Evolutionary conservation across 2,329 filamentous ascomycete genomes (phyloP).

Genomic region (Epichloe bromicola): DNA sequence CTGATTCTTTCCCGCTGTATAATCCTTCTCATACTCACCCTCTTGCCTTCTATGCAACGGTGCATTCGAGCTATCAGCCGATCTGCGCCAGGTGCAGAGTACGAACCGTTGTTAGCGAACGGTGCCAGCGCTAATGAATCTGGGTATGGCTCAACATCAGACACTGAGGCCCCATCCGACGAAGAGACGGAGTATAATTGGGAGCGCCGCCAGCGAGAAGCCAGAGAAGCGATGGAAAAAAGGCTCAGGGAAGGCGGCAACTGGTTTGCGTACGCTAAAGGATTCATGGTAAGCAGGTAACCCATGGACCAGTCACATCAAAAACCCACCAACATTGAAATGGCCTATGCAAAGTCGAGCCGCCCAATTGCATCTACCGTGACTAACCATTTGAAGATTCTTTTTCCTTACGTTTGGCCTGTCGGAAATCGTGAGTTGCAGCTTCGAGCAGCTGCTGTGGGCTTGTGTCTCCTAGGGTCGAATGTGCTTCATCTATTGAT

Average conservation of each 20-base stretch:
- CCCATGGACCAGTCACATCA: background rate
- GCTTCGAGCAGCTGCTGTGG: slow-evolving; percentile 52
- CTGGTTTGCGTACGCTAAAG: slow-evolving; percentile 64
- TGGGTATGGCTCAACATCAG: slow-evolving; percentile 31
- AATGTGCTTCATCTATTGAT: slow-evolving; percentile 66
- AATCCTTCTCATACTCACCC: slow-evolving; percentile 19
- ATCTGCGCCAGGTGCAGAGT: slow-evolving; percentile 37
- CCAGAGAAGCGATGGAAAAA: slow-evolving; percentile 48
- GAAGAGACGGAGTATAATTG: slow-evolving; percentile 38
- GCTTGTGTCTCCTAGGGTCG: slow-evolving; percentile 52
- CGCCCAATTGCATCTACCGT: background rate
- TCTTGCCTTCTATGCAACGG: slow-evolving; percentile 10
- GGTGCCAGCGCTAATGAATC: slow-evolving; percentile 12
- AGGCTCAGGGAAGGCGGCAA: slow-evolving; percentile 61
- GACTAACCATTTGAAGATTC: slow-evolving; percentile 35
- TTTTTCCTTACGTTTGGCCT: slow-evolving; percentile 72
- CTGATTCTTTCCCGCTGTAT: slow-evolving; percentile 9
- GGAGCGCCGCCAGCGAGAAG: slow-evolving; percentile 39
- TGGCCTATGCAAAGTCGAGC: too few relatives aligned
- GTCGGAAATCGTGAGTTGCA: slow-evolving; percentile 53
- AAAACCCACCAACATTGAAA: too few relatives aligned
- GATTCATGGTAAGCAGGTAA: slow-evolving; percentile 41
- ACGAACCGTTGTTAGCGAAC: slow-evolving; percentile 40
- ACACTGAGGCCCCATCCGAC: slow-evolving; percentile 23
- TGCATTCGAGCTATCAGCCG: slow-evolving; percentile 14